These are phyloP conservation scores for Phytopythium delawarense DNA, from an alignment of 352 stramenopile genomes.

Conservation along the genomic window DNA sequence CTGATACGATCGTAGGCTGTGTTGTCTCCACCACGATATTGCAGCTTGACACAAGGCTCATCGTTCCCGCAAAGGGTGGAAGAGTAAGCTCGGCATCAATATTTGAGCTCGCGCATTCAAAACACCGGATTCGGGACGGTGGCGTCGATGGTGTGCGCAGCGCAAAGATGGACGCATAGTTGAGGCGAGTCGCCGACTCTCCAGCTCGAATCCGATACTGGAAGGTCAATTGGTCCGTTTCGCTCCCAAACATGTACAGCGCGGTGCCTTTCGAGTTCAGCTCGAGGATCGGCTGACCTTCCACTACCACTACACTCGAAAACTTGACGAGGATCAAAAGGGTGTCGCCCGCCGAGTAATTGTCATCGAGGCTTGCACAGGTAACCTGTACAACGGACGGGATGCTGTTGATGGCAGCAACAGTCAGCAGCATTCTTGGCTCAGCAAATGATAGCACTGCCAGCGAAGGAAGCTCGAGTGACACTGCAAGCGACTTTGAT, in stretches of 20 bases:
- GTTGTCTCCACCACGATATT: slow-evolving; percentile 39
- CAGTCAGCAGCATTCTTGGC: slow-evolving; percentile 13
- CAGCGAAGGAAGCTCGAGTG: slow-evolving; percentile 26
- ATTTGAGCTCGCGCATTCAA: slow-evolving; percentile 12
- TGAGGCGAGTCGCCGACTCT: slow-evolving; percentile 34
- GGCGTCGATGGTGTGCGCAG: slow-evolving; percentile 27
- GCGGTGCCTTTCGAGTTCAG: slow-evolving; percentile 65
- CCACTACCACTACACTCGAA: slow-evolving; percentile 38
- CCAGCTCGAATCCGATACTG: slow-evolving; percentile 54
- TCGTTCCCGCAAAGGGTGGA: slow-evolving; percentile 13
- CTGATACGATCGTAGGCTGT: slow-evolving; percentile 27
- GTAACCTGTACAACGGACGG: slow-evolving; percentile 37
- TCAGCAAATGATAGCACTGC: slow-evolving; percentile 7
- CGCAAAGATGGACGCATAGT: slow-evolving; percentile 47
- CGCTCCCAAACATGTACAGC: slow-evolving; percentile 40
- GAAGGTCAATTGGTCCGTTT: slow-evolving; percentile 46
- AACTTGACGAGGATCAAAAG: slow-evolving; percentile 60
- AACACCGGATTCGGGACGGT: slow-evolving; percentile 20
- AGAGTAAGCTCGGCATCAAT: slow-evolving; percentile 40
- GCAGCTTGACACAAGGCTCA: slow-evolving; percentile 29
- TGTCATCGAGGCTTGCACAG: slow-evolving; percentile 33
- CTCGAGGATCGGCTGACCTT: slow-evolving; percentile 49
- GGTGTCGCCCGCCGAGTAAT: slow-evolving; percentile 59
- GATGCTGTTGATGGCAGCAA: slow-evolving; percentile 32
- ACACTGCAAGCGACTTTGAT: slow-evolving; percentile 20